Evolutionary conservation across 441 rosid genomes (phyloP).

Genomic region (Monsonia emarginata): DNA sequence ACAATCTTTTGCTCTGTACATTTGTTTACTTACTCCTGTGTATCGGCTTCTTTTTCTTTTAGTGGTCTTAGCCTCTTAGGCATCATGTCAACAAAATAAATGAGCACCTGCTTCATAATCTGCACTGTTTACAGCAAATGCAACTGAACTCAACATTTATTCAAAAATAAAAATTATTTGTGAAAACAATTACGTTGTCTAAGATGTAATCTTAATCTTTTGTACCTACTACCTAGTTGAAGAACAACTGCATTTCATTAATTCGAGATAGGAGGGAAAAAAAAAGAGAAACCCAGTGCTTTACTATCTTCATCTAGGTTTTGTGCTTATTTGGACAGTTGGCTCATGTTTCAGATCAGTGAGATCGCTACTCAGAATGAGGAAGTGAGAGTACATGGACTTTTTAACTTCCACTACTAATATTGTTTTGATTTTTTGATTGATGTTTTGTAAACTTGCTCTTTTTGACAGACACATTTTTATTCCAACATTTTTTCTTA

Average conservation of each 20-base stretch:
- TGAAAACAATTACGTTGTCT: background rate
- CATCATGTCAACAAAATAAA: background rate
- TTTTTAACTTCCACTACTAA: background rate
- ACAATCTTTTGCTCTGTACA: background rate
- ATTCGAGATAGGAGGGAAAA: background rate
- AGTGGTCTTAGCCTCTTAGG: background rate
- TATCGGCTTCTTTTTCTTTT: conserved; percentile 10
- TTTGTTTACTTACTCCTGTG: background rate
- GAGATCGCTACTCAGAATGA: background rate
- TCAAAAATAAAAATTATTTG: background rate
- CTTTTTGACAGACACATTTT: background rate
- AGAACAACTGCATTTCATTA: background rate
- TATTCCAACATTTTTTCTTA: too few relatives aligned
- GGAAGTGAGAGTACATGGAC: background rate
- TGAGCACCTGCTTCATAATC: background rate
- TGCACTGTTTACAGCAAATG: conserved; percentile 5
- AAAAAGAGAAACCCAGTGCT: background rate
- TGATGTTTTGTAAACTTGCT: background rate
- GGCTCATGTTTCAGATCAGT: background rate
- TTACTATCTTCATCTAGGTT: background rate
- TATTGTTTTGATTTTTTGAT: background rate
- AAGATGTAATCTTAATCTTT: background rate
- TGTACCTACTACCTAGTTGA: background rate
- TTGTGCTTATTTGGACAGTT: background rate
- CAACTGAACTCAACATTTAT: background rate